Conservation (phyloP, 345 rosid genomes). For the Sapria himalayana region DNA sequence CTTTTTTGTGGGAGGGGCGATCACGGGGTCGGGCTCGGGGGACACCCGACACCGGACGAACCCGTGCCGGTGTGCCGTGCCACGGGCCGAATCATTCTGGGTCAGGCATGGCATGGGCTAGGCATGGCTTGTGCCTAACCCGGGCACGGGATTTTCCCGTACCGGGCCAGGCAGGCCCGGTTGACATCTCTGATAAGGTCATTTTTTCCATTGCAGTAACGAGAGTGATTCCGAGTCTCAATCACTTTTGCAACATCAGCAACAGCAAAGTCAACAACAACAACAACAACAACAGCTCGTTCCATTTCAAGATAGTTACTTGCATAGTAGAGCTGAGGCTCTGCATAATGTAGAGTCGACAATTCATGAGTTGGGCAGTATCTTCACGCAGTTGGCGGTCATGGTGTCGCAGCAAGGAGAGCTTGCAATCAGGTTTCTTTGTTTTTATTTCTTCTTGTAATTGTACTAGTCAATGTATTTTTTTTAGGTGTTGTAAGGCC, state of each 20-base stretch:
- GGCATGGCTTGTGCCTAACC: no score
- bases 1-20: no score
- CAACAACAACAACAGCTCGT: slow-evolving; percentile 51
- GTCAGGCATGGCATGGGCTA: no score
- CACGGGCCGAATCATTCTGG: no score
- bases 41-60: no score
- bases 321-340: slow-evolving; percentile 77
- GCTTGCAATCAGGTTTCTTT: slow-evolving; percentile 55
- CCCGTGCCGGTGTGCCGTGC: no score
- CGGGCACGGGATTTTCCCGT: no score
- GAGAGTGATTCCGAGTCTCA: slow-evolving; percentile 33
- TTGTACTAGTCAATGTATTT: no score
- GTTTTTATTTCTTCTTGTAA: not conserved
- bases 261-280: slow-evolving; percentile 20
- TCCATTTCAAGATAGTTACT: slow-evolving; percentile 57
- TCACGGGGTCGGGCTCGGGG: no score
- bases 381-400: slow-evolving; percentile 63
- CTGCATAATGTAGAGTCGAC: slow-evolving; percentile 71
- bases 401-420: slow-evolving; percentile 88
- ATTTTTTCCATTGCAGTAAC: slow-evolving; percentile 20
- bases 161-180: no score
- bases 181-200: no score
- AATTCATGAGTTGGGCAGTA: slow-evolving; percentile 52
- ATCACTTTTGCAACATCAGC: slow-evolving; percentile 21
- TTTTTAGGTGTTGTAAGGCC: no score